Base-by-base conservation (phyloP, 768 basidiomycete genomes). In the Collybiopsis luxurians region DNA sequence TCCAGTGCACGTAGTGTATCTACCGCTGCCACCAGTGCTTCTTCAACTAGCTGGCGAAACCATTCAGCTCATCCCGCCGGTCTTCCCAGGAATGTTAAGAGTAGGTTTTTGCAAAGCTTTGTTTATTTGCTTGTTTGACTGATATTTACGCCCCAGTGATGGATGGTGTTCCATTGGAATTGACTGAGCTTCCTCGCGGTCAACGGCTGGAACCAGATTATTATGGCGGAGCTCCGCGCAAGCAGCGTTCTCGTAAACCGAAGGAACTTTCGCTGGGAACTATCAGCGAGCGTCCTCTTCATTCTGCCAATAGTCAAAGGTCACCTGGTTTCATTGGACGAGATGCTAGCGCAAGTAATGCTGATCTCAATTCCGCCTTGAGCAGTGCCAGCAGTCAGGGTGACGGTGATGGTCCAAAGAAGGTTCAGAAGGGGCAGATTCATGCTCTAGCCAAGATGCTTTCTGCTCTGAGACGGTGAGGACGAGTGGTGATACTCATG, bases 381-480 rank as follows among this genome's bases (percentile, higher is more conserved):
- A 47, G 54, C 45, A 55, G 40, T 26, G 26, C 23, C 19, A 43
- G 52, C 27, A 70, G 70, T 45, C 77, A 76, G 51, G 82, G 79
- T 55, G 78, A 75, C 21, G 67, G 73, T 56, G 79, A 81, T 31
- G 76, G 78, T 48, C 73, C 73, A 48, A 82, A 90, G 80, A 92
- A 89, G 75, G 87, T 90, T 66, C 87, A 92, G 76, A 93, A 87
- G 72, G 90, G 88, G 47, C 93, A 95, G 77, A 94, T 94, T 74
- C 86, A 87, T 65, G 83, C 90, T 40, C 77, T 95, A 64, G 92
- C 92, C 57, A 95, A 95, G 85, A 92, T 95, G 90, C 75, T 95
- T 57, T 91, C 86, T 56, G 88, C 89, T 51, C 71, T 91, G 72
- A 79, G 88, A 66, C 86, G 86, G 66, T 89, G 68, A 79, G 26